Percentiles rank a stretch among this genome's conserved stretches.
These are phyloP conservation scores for Fraxinus floribunda DNA, from an alignment of 305 asterid genomes.

Conservation along the genomic window DNA sequence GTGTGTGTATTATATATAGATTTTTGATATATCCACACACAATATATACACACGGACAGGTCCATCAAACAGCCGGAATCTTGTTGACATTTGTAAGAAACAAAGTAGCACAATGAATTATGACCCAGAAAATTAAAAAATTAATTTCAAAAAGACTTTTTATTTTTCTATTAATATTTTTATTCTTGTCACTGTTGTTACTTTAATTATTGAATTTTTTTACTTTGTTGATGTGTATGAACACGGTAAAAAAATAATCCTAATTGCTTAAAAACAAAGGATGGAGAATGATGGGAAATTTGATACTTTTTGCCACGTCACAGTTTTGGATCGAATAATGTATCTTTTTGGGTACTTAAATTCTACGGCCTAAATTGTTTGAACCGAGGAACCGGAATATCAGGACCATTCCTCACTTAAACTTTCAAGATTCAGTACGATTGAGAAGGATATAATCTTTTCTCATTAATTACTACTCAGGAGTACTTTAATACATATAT, in stretches of 20 bases:
- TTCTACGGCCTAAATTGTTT: constrained; percentile 18
- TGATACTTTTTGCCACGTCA: constrained; percentile 25
- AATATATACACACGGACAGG: constrained; percentile 13
- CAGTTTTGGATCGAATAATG: constrained; percentile 22
- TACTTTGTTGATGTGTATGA: background rate
- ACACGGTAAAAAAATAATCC: constrained; percentile 4
- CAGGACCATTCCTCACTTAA: constrained; percentile 32
- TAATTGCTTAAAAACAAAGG: constrained; percentile 37
- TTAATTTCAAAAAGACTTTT: background rate
- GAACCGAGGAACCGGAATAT: constrained; percentile 25
- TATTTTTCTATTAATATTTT: background rate
- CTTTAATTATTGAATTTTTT: background rate
- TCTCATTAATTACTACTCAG: background rate
- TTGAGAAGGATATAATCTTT: background rate
- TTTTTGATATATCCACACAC: constrained; percentile 11
- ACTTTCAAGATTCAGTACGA: constrained; percentile 21
- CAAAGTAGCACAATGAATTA: background rate
- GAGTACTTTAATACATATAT: background rate
- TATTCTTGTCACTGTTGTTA: constrained; percentile 8
- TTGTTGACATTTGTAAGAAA: constrained; percentile 34
- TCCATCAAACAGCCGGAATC: constrained; percentile 28
- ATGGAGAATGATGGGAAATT: constrained; percentile 22
- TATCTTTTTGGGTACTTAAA: constrained; percentile 4
- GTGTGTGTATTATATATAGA: background rate
- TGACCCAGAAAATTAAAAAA: background rate